Evolutionary conservation across 768 basidiomycete species (phyloP).

Genomic region (Trametes meyenii): DNA sequence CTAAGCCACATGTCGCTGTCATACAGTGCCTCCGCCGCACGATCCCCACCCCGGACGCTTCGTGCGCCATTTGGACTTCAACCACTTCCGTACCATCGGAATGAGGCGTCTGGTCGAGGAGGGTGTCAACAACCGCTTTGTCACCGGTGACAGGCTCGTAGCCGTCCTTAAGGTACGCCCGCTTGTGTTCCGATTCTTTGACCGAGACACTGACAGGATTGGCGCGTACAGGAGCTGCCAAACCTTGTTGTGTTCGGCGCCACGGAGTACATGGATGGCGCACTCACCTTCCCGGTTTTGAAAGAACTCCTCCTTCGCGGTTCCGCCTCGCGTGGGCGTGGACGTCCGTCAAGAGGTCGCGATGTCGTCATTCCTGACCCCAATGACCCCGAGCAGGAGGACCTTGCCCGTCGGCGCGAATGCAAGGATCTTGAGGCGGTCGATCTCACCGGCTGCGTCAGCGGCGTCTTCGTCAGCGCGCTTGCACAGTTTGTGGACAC

Average conservation of each 20-base stretch:
- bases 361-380: slow-evolving; percentile 48
- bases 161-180: slow-evolving; percentile 70
- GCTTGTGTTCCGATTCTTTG: not conserved
- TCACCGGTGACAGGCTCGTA: slow-evolving; percentile 85
- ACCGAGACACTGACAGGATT: not conserved
- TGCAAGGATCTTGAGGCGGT: slow-evolving; percentile 84
- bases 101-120: slow-evolving; percentile 93
- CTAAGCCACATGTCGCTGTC: not conserved
- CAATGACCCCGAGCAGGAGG: slow-evolving; percentile 72
- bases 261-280: slow-evolving; percentile 98
- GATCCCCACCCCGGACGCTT: slow-evolving; percentile 80
- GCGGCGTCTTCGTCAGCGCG: slow-evolving; percentile 84
- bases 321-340: slow-evolving; percentile 64
- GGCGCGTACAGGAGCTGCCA: slow-evolving; percentile 74
- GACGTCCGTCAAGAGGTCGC: slow-evolving; percentile 70
- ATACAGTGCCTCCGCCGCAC: slow-evolving; percentile 63
- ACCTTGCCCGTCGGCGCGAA: slow-evolving; percentile 70
- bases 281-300: slow-evolving; percentile 81
- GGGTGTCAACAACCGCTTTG: slow-evolving; percentile 86
- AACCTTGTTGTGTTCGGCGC: slow-evolving; percentile 89
- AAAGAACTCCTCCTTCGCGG: slow-evolving; percentile 92
- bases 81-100: slow-evolving; percentile 96
- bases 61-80: slow-evolving; percentile 89
- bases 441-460: slow-evolving; percentile 95
- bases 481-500: slow-evolving; percentile 80